phyloP scores from a whole-genome alignment of 495 filamentous ascomycete genomes.

The Annulohypoxylon stygium region DNA sequence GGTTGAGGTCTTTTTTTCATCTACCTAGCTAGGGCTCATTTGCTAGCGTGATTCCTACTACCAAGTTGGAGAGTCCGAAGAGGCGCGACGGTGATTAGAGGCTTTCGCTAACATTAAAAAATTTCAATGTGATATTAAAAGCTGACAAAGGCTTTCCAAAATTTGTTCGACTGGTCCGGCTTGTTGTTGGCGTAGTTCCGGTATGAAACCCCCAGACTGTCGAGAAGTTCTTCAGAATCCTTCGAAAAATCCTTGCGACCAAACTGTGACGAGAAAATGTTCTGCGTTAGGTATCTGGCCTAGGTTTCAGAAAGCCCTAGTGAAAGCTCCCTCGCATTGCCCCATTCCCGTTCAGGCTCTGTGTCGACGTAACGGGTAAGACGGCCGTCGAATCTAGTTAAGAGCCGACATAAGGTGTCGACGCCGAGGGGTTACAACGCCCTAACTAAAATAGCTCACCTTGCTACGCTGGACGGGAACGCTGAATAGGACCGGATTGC shows the following conservation, averaged over 20 bases:
- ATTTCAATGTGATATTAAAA: slow-evolving; percentile 11
- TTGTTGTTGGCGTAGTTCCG: slow-evolving; percentile 27
- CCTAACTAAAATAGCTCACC: slow-evolving; percentile 24
- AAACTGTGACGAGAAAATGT: slow-evolving; percentile 22
- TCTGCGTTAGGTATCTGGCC: slow-evolving; percentile 25
- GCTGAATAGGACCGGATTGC: not conserved
- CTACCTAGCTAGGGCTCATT: slow-evolving; percentile 4
- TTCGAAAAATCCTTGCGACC: slow-evolving; percentile 26
- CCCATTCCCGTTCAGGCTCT: slow-evolving; percentile 33
- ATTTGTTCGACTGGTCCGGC: slow-evolving; percentile 6
- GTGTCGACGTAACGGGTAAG: slow-evolving; percentile 30
- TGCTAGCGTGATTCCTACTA: slow-evolving; percentile 24
- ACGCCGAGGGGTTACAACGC: slow-evolving; percentile 30
- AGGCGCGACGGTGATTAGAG: not conserved
- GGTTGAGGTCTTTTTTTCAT: slow-evolving; percentile 20
- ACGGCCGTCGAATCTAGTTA: slow-evolving; percentile 26
- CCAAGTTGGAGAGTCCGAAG: not conserved
- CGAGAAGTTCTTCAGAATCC: slow-evolving; percentile 38
- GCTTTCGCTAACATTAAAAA: not conserved
- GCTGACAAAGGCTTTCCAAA: slow-evolving; percentile 24
- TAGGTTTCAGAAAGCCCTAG: slow-evolving; percentile 45
- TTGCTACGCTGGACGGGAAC: slow-evolving; percentile 26
- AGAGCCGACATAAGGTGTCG: slow-evolving; percentile 8
- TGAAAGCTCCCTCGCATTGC: slow-evolving; percentile 33
- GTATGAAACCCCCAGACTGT: slow-evolving; percentile 39